Evolutionary conservation across 2,329 filamentous ascomycete species (phyloP).

Genomic region (Cladosporium sp.): DNA sequence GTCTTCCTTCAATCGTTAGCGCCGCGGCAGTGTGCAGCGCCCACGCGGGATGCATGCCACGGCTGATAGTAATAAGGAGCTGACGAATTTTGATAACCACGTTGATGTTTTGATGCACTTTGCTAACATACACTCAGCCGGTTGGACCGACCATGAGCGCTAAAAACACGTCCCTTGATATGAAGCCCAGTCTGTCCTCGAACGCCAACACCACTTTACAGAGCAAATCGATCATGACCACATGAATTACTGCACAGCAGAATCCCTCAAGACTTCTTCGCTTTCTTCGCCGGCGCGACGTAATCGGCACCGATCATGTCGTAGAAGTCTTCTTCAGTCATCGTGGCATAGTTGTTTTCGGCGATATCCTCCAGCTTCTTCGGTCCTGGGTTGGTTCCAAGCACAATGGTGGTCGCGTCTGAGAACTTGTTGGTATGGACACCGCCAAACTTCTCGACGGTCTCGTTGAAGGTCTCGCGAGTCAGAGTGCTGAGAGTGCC

Average conservation of each 20-base stretch:
- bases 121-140: background rate
- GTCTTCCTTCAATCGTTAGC: too few relatives aligned
- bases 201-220: background rate
- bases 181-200: background rate
- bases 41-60: too few relatives aligned
- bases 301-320: constrained; percentile 14
- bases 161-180: background rate
- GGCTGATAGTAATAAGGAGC: too few relatives aligned
- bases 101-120: background rate
- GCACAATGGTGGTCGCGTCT: constrained; percentile 14
- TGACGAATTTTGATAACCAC: too few relatives aligned
- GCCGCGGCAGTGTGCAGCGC: too few relatives aligned
- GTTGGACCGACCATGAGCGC: background rate
- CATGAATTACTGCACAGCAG: background rate
- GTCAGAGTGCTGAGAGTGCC: constrained; percentile 15
- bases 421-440: constrained; percentile 13
- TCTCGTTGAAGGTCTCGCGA: constrained; percentile 15
- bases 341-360: constrained; percentile 13
- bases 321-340: constrained; percentile 17
- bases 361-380: constrained; percentile 22
- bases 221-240: background rate
- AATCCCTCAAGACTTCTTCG: constrained; percentile 7
- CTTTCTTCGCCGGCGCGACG: constrained; percentile 6
- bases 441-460: constrained; percentile 15
- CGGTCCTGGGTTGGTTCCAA: constrained; percentile 15